A percentile compares a stretch with the other conserved stretches of the same genome.
Evolutionary conservation across 495 filamentous ascomycete species (phyloP).

Genomic region (Staphylotrichum longicolle): DNA sequence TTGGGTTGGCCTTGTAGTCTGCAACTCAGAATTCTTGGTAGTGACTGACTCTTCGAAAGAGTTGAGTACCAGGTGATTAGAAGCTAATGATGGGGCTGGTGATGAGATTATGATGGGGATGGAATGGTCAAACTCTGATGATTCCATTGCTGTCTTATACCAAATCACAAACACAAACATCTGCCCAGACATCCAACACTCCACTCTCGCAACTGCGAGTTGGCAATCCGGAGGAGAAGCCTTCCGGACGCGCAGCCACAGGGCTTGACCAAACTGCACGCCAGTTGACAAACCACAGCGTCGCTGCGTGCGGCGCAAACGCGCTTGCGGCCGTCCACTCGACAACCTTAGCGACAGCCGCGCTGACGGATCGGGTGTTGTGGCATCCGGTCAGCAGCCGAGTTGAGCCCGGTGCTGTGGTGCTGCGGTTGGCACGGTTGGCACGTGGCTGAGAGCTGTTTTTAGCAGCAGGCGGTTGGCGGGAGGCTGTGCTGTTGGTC

Average conservation of each 20-base stretch:
- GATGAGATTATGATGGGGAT: too few relatives aligned
- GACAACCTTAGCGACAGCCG: not conserved
- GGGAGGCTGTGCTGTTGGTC: not conserved
- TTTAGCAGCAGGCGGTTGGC: conserved; percentile 4
- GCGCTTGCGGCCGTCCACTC: not conserved
- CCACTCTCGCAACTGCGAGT: not conserved
- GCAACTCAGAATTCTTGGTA: too few relatives aligned
- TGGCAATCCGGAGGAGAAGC: not conserved
- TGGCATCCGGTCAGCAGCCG: conserved; percentile 10
- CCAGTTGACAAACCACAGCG: not conserved
- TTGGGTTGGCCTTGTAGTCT: too few relatives aligned
- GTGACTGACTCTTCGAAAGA: too few relatives aligned
- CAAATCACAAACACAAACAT: not conserved
- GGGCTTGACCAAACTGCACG: not conserved
- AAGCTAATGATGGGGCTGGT: too few relatives aligned
- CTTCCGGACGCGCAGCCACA: conserved; percentile 3
- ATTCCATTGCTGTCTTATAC: too few relatives aligned
- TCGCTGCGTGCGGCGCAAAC: conserved; percentile 1
- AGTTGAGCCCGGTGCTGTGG: not conserved
- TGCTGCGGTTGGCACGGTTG: not conserved
- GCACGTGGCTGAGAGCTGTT: not conserved
- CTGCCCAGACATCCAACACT: not conserved
- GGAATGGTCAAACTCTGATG: too few relatives aligned
- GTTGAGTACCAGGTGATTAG: too few relatives aligned
- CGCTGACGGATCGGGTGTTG: conserved; percentile 2